Evolutionary conservation across 192 early-diverging fungal species (phyloP), one percentile per base, ranked within the genome.

Genomic region (Piromyces finnis): DNA sequence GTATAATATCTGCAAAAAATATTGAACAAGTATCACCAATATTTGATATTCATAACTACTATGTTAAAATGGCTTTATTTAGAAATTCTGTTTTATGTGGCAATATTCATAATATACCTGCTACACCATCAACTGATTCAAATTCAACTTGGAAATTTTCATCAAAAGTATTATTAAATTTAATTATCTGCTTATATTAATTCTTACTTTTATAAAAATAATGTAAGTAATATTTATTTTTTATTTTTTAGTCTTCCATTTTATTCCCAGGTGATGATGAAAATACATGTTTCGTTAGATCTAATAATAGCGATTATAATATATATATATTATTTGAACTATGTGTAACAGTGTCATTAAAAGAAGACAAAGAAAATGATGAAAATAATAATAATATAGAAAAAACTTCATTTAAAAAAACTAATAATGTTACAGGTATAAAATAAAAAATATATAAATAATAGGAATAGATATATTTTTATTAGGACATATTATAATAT

Each of bases 251-350:
- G 85, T 82, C 85, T 17, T 87, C 85, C 11, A 77, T 89, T 12
- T 79, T 89, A 78, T 87, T 87, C 77, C 87, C 86, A 27, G 86
- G 85, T 78, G 86, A 86, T 79, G 85, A 89, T 78, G 85, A 87
- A 78, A 88, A 88, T 79, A 83, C 86, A 28, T 86, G 84, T 30
- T 88, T 89, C 79, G 41, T 87, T 12, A 78, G 88, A 12, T 82
- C 83, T 17, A 83, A 84, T 78, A 85, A 86, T 36, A 81, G 83
- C 18, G 88, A 88, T 29, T 81, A 85, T n/a, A 84, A 86, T 39
- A 81, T 88, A 16, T 86, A 80, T 30, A 29, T 89, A 5, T 77
- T 89, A 17, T 88, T 89, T 84, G 88, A 89, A 81, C 30, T 86
- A 22, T 86, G 86, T 77, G 78, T 87, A 29, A 41, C 51, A n/a